A percentile compares a stretch with the other conserved stretches of the same genome.
These are phyloP conservation scores for Neofusicoccum ribis DNA, from an alignment of 2,329 filamentous ascomycete species.

Conservation along the genomic window DNA sequence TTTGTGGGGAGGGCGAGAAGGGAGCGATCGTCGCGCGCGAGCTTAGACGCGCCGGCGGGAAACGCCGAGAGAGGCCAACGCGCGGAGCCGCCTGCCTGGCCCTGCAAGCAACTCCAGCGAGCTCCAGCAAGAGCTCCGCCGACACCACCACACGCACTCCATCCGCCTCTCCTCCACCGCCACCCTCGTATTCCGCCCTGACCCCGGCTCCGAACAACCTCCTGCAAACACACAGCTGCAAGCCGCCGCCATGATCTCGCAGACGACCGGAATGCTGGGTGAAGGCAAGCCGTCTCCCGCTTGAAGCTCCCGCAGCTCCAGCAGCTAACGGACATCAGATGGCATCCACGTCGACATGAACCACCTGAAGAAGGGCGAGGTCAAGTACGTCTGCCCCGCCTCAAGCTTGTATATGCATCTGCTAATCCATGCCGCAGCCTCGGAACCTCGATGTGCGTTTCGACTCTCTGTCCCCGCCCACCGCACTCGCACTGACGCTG, in stretches of 20 bases:
- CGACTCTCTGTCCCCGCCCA: conserved; percentile 22
- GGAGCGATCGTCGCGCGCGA: conserved; percentile 7
- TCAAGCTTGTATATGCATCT: not conserved
- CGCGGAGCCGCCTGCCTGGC: conserved; percentile 15
- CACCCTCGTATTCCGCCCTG: not conserved
- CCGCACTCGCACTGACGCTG: conserved; percentile 30
- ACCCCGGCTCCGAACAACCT: not conserved
- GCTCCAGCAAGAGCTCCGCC: conserved; percentile 8
- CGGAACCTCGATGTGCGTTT: conserved; percentile 89
- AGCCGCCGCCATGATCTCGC: conserved; percentile 13
- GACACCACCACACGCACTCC: not conserved
- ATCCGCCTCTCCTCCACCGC: not conserved
- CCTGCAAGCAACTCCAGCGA: conserved; percentile 8
- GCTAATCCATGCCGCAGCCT: conserved; percentile 57
- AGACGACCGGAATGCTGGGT: conserved; percentile 38
- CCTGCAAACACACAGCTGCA: conserved; percentile 8
- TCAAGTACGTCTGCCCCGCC: conserved; percentile 70
- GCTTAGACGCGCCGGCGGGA: conserved; percentile 9
- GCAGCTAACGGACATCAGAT: conserved; percentile 61
- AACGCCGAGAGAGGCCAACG: conserved; percentile 12
- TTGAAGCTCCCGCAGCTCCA: conserved; percentile 2
- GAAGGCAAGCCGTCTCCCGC: conserved; percentile 32
- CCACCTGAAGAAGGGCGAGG: conserved; percentile 95
- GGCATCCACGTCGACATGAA: conserved; percentile 99
- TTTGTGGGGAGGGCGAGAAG: conserved; percentile 12